Percentiles rank a stretch among this genome's conserved stretches.
Conservation (phyloP, 441 rosid species). For the Syzygium malaccense region DNA sequence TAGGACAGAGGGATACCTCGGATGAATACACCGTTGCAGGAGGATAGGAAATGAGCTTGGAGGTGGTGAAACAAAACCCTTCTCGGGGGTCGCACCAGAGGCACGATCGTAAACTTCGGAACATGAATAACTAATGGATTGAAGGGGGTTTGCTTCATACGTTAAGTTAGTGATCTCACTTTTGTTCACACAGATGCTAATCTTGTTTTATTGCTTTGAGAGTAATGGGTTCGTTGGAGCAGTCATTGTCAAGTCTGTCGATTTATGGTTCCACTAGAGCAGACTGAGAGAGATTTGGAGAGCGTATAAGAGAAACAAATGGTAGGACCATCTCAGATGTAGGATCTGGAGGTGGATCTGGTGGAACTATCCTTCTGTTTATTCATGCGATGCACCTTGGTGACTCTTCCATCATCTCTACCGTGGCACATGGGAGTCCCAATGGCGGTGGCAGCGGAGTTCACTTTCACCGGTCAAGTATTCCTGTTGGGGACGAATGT, state of each 20-base stretch:
- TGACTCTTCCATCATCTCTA: slow-evolving; percentile 51
- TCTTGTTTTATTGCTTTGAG: slow-evolving; percentile 14
- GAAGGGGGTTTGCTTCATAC: not conserved
- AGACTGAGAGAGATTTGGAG: slow-evolving; percentile 77
- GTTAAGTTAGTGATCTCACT: not conserved
- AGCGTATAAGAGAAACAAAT: slow-evolving; percentile 26
- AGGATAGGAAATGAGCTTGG: no score
- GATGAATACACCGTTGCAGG: no score
- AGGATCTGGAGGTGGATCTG: slow-evolving; percentile 96
- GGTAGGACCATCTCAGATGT: slow-evolving; percentile 23
- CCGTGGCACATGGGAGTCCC: slow-evolving; percentile 70
- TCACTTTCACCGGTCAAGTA: slow-evolving; percentile 86
- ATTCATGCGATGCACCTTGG: slow-evolving; percentile 43
- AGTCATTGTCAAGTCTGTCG: slow-evolving; percentile 69
- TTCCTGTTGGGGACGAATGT: slow-evolving; percentile 76
- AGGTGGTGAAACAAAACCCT: no score
- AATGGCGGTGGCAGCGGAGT: slow-evolving; percentile 89
- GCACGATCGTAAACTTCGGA: no score
- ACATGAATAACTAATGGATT: no score
- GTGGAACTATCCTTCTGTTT: slow-evolving; percentile 87
- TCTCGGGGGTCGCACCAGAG: no score
- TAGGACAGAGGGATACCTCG: no score
- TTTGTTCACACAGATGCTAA: not conserved
- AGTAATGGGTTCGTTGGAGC: slow-evolving; percentile 96
- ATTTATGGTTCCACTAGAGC: slow-evolving; percentile 69